Conservation (phyloP, 805 yeast species). For the Candida lessepsii region DNA sequence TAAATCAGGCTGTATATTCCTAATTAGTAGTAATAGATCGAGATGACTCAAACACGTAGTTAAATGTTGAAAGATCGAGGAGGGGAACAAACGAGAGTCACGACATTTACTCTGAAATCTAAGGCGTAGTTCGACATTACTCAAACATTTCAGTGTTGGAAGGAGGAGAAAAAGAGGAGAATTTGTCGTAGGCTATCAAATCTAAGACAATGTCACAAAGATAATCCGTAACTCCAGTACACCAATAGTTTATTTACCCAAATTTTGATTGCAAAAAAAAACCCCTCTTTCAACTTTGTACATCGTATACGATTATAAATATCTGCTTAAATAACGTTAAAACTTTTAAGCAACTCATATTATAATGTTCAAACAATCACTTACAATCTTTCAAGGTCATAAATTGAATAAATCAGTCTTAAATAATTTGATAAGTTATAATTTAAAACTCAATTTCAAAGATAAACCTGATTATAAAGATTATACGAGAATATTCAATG, state of each 20-base stretch:
- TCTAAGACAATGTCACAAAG: background rate
- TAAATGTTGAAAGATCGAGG: background rate
- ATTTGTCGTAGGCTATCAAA: background rate
- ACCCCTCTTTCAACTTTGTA: conserved; percentile 6
- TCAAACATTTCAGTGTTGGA: background rate
- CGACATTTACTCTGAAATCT: background rate
- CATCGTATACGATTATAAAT: conserved; percentile 2
- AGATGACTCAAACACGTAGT: too few relatives aligned
- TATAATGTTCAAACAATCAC: conserved; percentile 16
- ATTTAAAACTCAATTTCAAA: conserved; percentile 12
- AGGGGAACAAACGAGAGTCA: background rate
- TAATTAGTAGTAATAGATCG: too few relatives aligned
- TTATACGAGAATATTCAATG: conserved; percentile 25
- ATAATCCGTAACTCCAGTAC: conserved; percentile 1
- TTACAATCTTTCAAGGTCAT: conserved; percentile 15
- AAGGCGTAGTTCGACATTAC: background rate
- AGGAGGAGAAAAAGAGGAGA: conserved; percentile 5
- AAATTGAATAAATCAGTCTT: conserved; percentile 13
- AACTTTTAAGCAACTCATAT: background rate
- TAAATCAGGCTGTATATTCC: too few relatives aligned
- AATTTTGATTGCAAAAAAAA: conserved; percentile 6
- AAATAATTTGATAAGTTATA: conserved; percentile 10
- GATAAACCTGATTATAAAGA: conserved; percentile 24
- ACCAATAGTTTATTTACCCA: conserved; percentile 1
- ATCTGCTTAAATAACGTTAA: conserved; percentile 1